phyloP scores from a whole-genome alignment of 2,329 filamentous ascomycete genomes.

The Fusarium sp. region DNA sequence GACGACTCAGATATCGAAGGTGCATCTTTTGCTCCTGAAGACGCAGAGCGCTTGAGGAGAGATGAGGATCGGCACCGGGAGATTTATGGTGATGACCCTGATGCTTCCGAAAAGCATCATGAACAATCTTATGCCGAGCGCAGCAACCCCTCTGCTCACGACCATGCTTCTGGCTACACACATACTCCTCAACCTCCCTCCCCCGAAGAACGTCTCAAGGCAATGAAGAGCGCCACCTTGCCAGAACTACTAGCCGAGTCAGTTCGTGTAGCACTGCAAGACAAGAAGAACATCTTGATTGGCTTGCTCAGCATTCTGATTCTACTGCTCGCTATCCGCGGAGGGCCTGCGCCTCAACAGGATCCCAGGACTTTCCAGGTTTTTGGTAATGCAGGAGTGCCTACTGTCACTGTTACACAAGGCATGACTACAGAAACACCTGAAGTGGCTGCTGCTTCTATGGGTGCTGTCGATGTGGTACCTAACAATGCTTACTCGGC shows the following conservation, averaged over 20 bases:
- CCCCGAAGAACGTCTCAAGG: conserved; percentile 46
- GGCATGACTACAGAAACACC: conserved; percentile 21
- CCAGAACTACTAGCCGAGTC: conserved; percentile 68
- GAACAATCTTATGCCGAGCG: conserved; percentile 51
- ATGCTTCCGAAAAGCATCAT: conserved; percentile 17
- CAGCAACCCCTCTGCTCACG: conserved; percentile 38
- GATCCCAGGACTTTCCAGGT: conserved; percentile 50
- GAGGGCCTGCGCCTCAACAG: conserved; percentile 41
- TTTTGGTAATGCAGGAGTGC: conserved; percentile 42
- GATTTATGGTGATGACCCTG: conserved; percentile 57
- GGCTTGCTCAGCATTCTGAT: conserved; percentile 67
- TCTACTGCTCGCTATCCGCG: conserved; percentile 62
- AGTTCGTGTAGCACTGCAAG: conserved; percentile 66
- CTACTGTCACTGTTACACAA: conserved; percentile 48
- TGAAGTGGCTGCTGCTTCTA: conserved; percentile 22
- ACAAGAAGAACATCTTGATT: conserved; percentile 72
- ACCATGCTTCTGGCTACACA: conserved; percentile 26
- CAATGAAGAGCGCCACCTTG: conserved; percentile 63
- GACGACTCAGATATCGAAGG: conserved; percentile 10
- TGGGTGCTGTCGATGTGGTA: conserved; percentile 17
- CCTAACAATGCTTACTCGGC: conserved; percentile 47
- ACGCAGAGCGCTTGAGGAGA: conserved; percentile 55
- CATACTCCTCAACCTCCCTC: conserved; percentile 27
- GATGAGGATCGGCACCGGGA: conserved; percentile 68
- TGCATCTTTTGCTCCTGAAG: conserved; percentile 29